phyloP scores from a whole-genome alignment of 345 rosid genomes.

The Salix dunnii region DNA sequence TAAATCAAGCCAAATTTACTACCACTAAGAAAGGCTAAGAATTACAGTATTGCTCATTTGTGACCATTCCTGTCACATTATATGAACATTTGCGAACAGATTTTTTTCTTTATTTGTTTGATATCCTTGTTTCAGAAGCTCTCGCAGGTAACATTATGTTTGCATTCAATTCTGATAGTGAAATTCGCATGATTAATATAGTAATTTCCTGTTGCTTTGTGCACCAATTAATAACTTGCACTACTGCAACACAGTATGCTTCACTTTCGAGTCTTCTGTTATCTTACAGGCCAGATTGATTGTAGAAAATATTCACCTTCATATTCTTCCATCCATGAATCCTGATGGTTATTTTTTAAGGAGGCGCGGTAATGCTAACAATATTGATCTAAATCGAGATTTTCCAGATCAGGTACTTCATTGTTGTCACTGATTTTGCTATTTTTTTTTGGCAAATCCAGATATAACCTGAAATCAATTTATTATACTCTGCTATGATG shows the following conservation, averaged over 20 bases:
- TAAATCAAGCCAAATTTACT: background rate
- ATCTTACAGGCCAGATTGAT: slow-evolving; percentile 60
- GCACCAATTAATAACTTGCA: background rate
- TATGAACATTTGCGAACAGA: background rate
- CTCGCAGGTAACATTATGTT: background rate
- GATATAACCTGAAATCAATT: background rate
- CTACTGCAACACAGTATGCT: background rate
- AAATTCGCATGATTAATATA: background rate
- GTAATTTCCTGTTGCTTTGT: background rate
- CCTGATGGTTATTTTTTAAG: slow-evolving; percentile 82
- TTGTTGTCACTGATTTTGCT: slow-evolving; percentile 13
- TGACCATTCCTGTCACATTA: background rate
- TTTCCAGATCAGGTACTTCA: slow-evolving; percentile 90
- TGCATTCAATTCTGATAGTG: background rate
- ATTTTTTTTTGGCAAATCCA: background rate
- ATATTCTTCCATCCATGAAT: slow-evolving; percentile 88
- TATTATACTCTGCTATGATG: background rate
- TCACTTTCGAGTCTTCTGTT: slow-evolving; percentile 12
- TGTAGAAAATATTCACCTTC: slow-evolving; percentile 83
- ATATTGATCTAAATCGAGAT: slow-evolving; percentile 88
- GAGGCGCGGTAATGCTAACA: slow-evolving; percentile 76
- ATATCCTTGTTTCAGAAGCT: background rate
- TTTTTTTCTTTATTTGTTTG: background rate
- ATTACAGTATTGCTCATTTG: background rate
- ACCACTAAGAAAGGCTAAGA: background rate